phyloP scores from a whole-genome alignment of 2,329 filamentous ascomycete species.

The Byssoonygena ceratinophila region DNA sequence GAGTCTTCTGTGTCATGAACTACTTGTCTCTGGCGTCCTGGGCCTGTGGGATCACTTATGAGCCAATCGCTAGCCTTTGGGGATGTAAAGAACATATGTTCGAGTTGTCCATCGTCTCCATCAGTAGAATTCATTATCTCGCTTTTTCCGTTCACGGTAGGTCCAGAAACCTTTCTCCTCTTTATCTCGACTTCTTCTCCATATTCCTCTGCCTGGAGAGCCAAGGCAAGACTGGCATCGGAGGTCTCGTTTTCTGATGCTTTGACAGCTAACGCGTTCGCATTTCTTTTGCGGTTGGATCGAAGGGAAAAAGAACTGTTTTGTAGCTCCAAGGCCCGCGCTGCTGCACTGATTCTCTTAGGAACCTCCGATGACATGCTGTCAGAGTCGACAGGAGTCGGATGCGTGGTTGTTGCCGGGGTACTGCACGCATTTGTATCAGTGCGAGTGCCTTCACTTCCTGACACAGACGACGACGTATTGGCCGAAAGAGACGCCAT shows the following conservation, averaged over 20 bases:
- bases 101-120: not conserved
- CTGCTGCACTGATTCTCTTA: constrained; percentile 35
- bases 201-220: constrained; percentile 49
- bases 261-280: constrained; percentile 36
- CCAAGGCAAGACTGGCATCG: constrained; percentile 46
- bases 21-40: not conserved
- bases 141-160: constrained; percentile 12
- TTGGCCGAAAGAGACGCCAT: not conserved
- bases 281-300: constrained; percentile 36
- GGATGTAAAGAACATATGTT: not conserved
- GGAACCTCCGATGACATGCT: constrained; percentile 16
- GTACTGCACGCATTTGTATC: constrained; percentile 47
- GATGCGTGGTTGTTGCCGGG: constrained; percentile 49
- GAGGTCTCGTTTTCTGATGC: constrained; percentile 26
- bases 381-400: constrained; percentile 43
- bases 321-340: constrained; percentile 39
- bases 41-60: not conserved
- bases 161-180: constrained; percentile 26
- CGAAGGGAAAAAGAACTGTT: constrained; percentile 43
- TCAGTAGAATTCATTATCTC: constrained; percentile 23
- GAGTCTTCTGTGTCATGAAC: not conserved
- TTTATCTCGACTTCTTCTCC: constrained; percentile 26
- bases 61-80: not conserved
- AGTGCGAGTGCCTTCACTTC: not conserved
- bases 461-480: not conserved